Percentiles rank a stretch among this genome's conserved stretches.
phyloP scores from a whole-genome alignment of 768 basidiomycete species.

The Boletus reticuloceps region DNA sequence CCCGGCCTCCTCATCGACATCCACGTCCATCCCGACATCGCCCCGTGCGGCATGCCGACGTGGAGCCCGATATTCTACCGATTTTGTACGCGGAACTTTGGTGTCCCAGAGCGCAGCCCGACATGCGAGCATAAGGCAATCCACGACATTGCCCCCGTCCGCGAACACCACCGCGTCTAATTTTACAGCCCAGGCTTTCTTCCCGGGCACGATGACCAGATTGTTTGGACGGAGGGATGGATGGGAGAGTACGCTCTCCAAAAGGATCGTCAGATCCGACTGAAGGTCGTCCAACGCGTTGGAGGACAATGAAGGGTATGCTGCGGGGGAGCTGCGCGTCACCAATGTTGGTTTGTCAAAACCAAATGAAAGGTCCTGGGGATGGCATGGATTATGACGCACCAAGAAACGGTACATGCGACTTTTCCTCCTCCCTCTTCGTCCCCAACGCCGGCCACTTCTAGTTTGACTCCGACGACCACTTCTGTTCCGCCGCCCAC shows the following conservation, averaged over 20 bases:
- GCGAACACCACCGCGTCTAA: constrained; percentile 74
- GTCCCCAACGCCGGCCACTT: constrained; percentile 54
- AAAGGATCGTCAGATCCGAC: constrained; percentile 61
- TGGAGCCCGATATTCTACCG: constrained; percentile 62
- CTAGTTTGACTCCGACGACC: constrained; percentile 74
- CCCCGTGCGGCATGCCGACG: constrained; percentile 34
- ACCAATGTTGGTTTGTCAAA: constrained; percentile 25
- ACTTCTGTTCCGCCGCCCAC: constrained; percentile 79
- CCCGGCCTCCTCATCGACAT: constrained; percentile 31
- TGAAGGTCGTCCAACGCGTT: constrained; percentile 73
- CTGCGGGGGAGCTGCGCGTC: constrained; percentile 66
- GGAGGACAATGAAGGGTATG: constrained; percentile 68
- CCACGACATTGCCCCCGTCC: constrained; percentile 73
- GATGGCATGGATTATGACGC: constrained; percentile 29
- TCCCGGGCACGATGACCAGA: constrained; percentile 53
- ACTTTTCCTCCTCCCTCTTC: constrained; percentile 60
- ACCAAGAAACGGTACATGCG: constrained; percentile 76
- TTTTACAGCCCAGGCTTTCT: constrained; percentile 74
- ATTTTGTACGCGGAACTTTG: constrained; percentile 70
- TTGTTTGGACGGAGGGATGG: constrained; percentile 64
- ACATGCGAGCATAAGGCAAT: constrained; percentile 77
- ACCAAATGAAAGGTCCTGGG: background rate
- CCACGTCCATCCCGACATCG: constrained; percentile 50
- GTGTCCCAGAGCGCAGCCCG: constrained; percentile 81
- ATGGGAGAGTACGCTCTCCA: constrained; percentile 67